Conservation (phyloP, 2,329 filamentous ascomycete species). For the Graphiopsis chlorocephala region DNA sequence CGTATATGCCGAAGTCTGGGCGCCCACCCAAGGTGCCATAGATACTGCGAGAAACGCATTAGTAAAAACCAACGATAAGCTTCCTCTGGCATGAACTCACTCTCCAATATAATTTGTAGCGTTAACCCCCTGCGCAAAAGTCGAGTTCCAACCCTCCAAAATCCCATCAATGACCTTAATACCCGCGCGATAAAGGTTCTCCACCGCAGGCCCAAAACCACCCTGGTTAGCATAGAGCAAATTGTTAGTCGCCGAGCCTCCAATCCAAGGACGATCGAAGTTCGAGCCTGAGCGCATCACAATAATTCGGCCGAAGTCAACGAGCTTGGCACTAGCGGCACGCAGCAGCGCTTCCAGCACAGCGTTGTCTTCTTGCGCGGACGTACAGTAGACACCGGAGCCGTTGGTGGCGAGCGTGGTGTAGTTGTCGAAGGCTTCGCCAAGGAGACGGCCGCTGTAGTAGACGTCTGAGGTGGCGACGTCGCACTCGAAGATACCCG, state of each 20-base stretch:
- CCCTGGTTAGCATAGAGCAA: constrained; percentile 61
- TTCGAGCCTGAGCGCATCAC: constrained; percentile 67
- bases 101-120: constrained; percentile 59
- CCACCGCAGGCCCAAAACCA: constrained; percentile 60
- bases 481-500: constrained; percentile 63
- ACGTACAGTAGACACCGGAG: constrained; percentile 66
- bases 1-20: neutral
- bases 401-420: constrained; percentile 65
- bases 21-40: neutral
- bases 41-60: neutral
- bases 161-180: constrained; percentile 65
- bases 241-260: constrained; percentile 56
- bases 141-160: constrained; percentile 57
- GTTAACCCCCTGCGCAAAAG: constrained; percentile 56
- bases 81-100: neutral
- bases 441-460: constrained; percentile 61
- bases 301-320: constrained; percentile 66
- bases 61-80: neutral
- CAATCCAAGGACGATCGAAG: constrained; percentile 67
- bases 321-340: constrained; percentile 53
- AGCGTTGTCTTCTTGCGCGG: constrained; percentile 71
- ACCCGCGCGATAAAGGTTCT: constrained; percentile 66
- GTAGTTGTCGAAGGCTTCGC: constrained; percentile 64
- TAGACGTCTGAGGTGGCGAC: constrained; percentile 70
- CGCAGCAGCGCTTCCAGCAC: constrained; percentile 64